Conservation (phyloP, 768 basidiomycete species). For the Tylopilus rubrobrunneus region DNA sequence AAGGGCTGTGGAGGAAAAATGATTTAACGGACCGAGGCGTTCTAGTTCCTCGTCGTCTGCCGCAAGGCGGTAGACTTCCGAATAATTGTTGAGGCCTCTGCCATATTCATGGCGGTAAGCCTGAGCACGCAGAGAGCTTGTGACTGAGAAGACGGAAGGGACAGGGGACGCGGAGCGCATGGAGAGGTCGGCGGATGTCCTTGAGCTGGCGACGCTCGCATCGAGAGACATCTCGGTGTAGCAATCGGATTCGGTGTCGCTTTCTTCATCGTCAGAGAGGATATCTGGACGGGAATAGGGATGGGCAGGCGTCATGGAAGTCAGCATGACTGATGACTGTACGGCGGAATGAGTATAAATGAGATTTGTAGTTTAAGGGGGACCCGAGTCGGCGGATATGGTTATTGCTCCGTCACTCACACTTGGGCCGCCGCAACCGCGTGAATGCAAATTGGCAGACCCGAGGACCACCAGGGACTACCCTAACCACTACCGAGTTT, state of each 20-base stretch:
- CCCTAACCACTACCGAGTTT: neutral
- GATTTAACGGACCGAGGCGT: conserved; percentile 50
- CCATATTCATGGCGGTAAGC: conserved; percentile 67
- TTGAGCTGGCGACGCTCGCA: conserved; percentile 42
- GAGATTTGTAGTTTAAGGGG: conserved; percentile 15
- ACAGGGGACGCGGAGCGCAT: conserved; percentile 63
- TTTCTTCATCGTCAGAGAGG: conserved; percentile 41
- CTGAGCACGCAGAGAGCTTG: conserved; percentile 55
- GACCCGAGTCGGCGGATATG: conserved; percentile 30
- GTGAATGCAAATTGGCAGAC: conserved; percentile 22
- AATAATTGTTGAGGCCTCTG: conserved; percentile 69
- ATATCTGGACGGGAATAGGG: conserved; percentile 1
- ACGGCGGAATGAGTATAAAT: conserved; percentile 20
- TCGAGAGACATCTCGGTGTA: conserved; percentile 42
- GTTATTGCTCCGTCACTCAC: conserved; percentile 29
- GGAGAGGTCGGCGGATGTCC: conserved; percentile 55
- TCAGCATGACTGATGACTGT: conserved; percentile 7
- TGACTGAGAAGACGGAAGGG: conserved; percentile 67
- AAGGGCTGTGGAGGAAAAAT: conserved; percentile 1
- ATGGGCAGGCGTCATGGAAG: conserved; percentile 14
- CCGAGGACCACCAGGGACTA: conserved; percentile 17
- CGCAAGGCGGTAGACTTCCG: conserved; percentile 73
- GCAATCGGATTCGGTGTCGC: conserved; percentile 42
- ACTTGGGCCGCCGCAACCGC: conserved; percentile 26
- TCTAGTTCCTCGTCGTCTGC: conserved; percentile 76